These are phyloP conservation scores for Monilinia fructicola DNA, from an alignment of 2,329 filamentous ascomycete genomes.

Conservation along the genomic window DNA sequence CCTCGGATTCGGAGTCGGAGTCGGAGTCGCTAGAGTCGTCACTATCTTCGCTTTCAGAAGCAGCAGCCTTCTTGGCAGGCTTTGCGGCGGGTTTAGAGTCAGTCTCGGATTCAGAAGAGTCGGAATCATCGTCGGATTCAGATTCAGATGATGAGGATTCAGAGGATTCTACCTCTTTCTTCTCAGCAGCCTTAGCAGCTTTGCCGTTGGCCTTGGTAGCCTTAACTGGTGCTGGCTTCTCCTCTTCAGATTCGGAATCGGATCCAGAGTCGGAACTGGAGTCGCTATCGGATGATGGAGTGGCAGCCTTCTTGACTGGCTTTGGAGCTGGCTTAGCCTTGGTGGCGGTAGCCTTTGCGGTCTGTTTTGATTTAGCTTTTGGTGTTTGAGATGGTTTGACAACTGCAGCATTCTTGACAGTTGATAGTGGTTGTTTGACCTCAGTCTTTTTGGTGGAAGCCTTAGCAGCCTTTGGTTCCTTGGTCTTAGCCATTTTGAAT, in stretches of 20 bases:
- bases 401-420: conserved; percentile 65
- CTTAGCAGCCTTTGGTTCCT: conserved; percentile 61
- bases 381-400: conserved; percentile 65
- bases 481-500: conserved; percentile 63
- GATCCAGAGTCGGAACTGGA: conserved; percentile 37
- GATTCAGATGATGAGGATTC: conserved; percentile 40
- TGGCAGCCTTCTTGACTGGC: conserved; percentile 45
- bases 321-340: conserved; percentile 38
- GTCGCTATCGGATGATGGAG: conserved; percentile 44
- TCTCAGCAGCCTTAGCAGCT: conserved; percentile 33
- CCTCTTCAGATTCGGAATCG: conserved; percentile 39
- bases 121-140: conserved; percentile 29
- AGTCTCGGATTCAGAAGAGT: conserved; percentile 29
- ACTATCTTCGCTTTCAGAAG: conserved; percentile 37
- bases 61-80: conserved; percentile 34
- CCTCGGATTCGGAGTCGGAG: conserved; percentile 32
- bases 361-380: conserved; percentile 66
- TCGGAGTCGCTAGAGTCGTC: conserved; percentile 36
- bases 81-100: conserved; percentile 29
- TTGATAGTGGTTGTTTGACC: conserved; percentile 49
- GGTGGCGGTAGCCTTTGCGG: conserved; percentile 55
- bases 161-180: conserved; percentile 42
- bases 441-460: conserved; percentile 54
- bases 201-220: conserved; percentile 26
- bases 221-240: conserved; percentile 32